phyloP scores from a whole-genome alignment of 2,329 filamentous ascomycete species.

The Lojkania enalia region DNA sequence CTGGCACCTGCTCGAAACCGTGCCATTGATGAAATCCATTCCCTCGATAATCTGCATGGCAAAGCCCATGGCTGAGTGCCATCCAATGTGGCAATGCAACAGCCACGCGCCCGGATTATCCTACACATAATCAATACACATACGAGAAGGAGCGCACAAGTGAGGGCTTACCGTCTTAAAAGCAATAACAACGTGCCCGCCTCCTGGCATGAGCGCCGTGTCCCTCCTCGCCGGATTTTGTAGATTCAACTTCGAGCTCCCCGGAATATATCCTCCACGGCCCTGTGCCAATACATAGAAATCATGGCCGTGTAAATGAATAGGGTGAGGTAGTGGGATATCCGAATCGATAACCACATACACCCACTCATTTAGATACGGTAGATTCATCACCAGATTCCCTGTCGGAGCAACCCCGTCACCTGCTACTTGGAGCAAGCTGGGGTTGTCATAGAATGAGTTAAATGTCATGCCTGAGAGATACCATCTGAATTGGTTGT shows the following conservation, averaged over 20 bases:
- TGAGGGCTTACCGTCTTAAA: no score
- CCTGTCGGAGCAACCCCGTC: constrained; percentile 34
- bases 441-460: constrained; percentile 42
- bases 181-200: constrained; percentile 38
- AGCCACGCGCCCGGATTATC: constrained; percentile 40
- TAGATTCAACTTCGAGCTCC: constrained; percentile 15
- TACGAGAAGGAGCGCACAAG: no score
- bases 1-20: constrained; percentile 18
- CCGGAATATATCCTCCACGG: constrained; percentile 26
- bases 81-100: constrained; percentile 34
- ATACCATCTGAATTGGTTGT: constrained; percentile 47
- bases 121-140: no score
- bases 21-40: constrained; percentile 15
- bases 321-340: constrained; percentile 41
- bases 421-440: constrained; percentile 34
- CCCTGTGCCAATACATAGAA: constrained; percentile 56
- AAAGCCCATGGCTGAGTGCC: constrained; percentile 42
- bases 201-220: constrained; percentile 16
- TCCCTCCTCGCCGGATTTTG: constrained; percentile 40
- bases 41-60: constrained; percentile 55
- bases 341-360: constrained; percentile 45
- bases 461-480: constrained; percentile 43
- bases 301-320: constrained; percentile 53
- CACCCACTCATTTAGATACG: constrained; percentile 39
- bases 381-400: constrained; percentile 36